phyloP scores from a whole-genome alignment of 768 basidiomycete genomes.

The Pholiota molesta region DNA sequence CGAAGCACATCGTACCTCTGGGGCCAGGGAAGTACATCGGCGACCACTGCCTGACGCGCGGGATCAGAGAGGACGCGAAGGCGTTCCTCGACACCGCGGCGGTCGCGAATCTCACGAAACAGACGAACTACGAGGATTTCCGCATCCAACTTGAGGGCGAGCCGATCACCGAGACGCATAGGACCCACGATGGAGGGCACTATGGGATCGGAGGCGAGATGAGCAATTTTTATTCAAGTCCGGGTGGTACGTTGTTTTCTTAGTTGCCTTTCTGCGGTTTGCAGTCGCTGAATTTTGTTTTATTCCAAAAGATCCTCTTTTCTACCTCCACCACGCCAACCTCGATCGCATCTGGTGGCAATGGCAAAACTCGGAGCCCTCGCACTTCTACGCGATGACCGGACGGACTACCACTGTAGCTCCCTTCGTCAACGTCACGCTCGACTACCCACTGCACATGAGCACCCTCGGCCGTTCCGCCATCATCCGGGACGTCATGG shows the following conservation, averaged over 20 bases:
- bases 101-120: conserved; percentile 23
- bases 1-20: conserved; percentile 29
- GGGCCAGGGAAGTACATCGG: conserved; percentile 36
- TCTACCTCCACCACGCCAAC: conserved; percentile 41
- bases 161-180: conserved; percentile 28
- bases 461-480: conserved; percentile 28
- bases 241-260: conserved; percentile 32
- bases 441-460: conserved; percentile 34
- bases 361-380: conserved; percentile 32
- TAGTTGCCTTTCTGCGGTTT: background rate
- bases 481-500: conserved; percentile 35
- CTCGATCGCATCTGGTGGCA: conserved; percentile 43
- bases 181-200: conserved; percentile 39
- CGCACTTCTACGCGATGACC: conserved; percentile 35
- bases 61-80: conserved; percentile 24
- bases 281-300: background rate
- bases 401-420: conserved; percentile 33
- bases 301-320: conserved; percentile 22
- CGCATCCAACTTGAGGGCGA: conserved; percentile 35
- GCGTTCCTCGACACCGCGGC: conserved; percentile 16
- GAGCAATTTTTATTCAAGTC: conserved; percentile 37
- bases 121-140: conserved; percentile 32
- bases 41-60: conserved; percentile 35
- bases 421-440: conserved; percentile 33
- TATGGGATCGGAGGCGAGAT: conserved; percentile 32